Percentiles rank a stretch among this genome's conserved stretches.
Evolutionary conservation across 192 early-diverging fungal genomes (phyloP).

Genomic region (Rhizoclosmatium globosum): DNA sequence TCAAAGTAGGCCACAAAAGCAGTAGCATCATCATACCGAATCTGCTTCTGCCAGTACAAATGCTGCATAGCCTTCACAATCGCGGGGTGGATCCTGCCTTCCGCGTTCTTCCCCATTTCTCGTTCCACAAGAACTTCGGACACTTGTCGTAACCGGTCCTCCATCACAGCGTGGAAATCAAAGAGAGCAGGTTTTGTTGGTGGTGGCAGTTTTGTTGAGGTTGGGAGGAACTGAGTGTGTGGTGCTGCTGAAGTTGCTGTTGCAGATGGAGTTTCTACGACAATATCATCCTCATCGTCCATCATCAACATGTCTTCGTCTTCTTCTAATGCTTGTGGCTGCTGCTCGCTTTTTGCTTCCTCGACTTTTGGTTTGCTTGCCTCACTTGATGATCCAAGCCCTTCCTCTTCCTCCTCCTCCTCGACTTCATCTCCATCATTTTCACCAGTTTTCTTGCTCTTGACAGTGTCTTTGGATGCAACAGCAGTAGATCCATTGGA

Average conservation of each 20-base stretch:
- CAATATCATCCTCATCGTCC: background rate
- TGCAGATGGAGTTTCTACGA: background rate
- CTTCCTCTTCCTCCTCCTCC: background rate
- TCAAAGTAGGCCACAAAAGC: conserved; percentile 51
- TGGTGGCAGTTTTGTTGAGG: conserved; percentile 4
- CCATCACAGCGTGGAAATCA: conserved; percentile 19
- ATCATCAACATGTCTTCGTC: conserved; percentile 10
- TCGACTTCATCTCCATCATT: background rate
- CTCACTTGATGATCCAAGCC: background rate
- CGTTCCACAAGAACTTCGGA: conserved; percentile 27
- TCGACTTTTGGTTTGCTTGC: background rate
- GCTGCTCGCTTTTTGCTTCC: background rate
- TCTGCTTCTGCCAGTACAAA: conserved; percentile 45
- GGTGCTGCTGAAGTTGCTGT: background rate
- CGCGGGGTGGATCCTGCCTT: conserved; percentile 23
- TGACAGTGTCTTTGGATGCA: conserved; percentile 17
- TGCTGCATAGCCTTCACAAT: conserved; percentile 21
- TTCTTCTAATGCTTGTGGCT: background rate
- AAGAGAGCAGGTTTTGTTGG: conserved; percentile 18
- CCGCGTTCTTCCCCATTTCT: conserved; percentile 20
- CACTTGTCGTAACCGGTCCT: conserved; percentile 19
- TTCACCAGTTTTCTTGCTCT: background rate
- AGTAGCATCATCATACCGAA: conserved; percentile 59
- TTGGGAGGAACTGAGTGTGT: background rate
- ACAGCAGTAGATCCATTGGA: conserved; percentile 37